These are phyloP conservation scores for Sonneratia alba DNA, from an alignment of 345 rosid genomes.

Conservation along the genomic window DNA sequence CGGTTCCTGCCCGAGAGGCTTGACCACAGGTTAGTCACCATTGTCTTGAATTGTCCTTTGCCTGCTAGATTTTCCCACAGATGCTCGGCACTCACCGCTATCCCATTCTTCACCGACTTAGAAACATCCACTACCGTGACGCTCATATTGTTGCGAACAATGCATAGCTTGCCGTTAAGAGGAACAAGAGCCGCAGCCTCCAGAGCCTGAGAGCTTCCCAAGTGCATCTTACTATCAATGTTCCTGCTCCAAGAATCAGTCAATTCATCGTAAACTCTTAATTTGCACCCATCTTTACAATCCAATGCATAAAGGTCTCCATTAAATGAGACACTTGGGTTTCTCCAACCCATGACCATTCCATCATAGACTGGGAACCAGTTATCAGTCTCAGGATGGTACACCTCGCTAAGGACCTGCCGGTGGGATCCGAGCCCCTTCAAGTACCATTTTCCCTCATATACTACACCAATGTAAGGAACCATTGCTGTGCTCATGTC, in stretches of 20 bases:
- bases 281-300: constrained; percentile 72
- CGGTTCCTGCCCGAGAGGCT: constrained; percentile 12
- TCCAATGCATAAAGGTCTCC: constrained; percentile 59
- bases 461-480: constrained; percentile 67
- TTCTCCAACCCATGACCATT: constrained; percentile 73
- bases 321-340: constrained; percentile 53
- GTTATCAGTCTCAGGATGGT: constrained; percentile 41
- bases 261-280: constrained; percentile 54
- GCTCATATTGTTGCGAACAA: constrained; percentile 21
- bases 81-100: neutral
- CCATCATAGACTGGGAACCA: constrained; percentile 62
- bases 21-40: constrained; percentile 11
- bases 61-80: constrained; percentile 10
- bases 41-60: constrained; percentile 9
- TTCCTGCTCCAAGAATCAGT: constrained; percentile 61
- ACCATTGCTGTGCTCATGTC: constrained; percentile 79
- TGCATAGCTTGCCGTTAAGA: constrained; percentile 15
- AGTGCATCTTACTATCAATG: constrained; percentile 57
- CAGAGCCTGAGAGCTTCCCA: constrained; percentile 12
- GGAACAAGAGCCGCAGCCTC: constrained; percentile 14
- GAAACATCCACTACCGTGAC: constrained; percentile 17
- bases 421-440: constrained; percentile 64
- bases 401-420: constrained; percentile 58
- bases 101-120: neutral
- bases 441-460: constrained; percentile 56